These are phyloP conservation scores for Erigeron philadelphicus DNA, from an alignment of 140 eudicot genomes.

Conservation along the genomic window DNA sequence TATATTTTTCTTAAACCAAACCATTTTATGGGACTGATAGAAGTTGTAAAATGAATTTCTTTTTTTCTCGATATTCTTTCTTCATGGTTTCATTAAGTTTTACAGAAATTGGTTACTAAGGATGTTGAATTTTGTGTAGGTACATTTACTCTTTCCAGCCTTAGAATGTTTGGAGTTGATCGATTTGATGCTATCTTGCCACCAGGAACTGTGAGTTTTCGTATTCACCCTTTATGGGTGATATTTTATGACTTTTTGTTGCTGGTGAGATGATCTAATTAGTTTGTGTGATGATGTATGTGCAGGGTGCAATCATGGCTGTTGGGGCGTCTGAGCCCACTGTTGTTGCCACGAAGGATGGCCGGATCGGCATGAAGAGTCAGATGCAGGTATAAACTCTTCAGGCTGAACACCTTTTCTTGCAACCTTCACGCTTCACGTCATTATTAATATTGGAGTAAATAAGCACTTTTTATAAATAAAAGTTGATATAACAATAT, in stretches of 20 bases:
- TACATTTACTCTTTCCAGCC: conserved; percentile 92
- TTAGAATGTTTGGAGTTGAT: conserved; percentile 97
- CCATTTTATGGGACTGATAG: conserved; percentile 2
- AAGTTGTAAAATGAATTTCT: background rate
- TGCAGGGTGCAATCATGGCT: conserved; percentile 98
- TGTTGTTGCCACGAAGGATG: conserved; percentile 92
- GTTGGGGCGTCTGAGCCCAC: conserved; percentile 91
- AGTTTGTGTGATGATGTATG: conserved; percentile 15
- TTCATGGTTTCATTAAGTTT: background rate
- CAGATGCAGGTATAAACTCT: conserved; percentile 72
- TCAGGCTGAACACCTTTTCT: too few species aligned
- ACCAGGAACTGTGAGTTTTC: conserved; percentile 90
- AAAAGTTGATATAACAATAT: too few species aligned
- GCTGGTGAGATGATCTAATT: background rate
- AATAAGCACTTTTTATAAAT: too few species aligned
- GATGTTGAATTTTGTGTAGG: conserved; percentile 43
- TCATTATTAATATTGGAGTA: too few species aligned
- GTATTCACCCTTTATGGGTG: background rate
- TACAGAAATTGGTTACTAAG: background rate
- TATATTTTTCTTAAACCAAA: background rate
- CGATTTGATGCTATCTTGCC: conserved; percentile 99
- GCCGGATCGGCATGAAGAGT: conserved; percentile 77
- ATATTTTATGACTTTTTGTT: background rate
- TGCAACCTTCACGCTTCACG: too few species aligned
- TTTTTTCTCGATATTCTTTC: background rate